phyloP scores from a whole-genome alignment of 352 stramenopile genomes.

The Globisporangium rhizosaccharum region DNA sequence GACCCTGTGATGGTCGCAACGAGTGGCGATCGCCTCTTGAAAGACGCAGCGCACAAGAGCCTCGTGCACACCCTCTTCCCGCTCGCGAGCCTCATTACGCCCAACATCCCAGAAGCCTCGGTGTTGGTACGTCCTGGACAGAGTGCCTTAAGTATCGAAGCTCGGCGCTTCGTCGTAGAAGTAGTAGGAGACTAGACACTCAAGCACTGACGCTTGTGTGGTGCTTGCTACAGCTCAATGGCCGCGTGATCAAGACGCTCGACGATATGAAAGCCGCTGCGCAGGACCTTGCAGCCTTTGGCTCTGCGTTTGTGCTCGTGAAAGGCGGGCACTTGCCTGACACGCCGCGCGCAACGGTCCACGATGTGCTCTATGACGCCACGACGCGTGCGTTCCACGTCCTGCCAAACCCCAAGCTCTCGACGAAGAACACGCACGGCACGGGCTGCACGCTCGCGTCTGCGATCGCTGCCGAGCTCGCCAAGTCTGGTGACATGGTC shows the following conservation, averaged over 20 bases:
- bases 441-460: conserved; percentile 94
- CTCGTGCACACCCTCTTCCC: conserved; percentile 86
- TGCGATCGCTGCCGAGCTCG: conserved; percentile 85
- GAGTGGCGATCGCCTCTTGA: conserved; percentile 78
- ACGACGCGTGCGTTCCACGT: conserved; percentile 19
- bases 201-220: not conserved
- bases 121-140: conserved; percentile 47
- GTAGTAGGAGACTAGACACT: too few species aligned
- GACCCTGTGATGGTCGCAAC: conserved; percentile 94
- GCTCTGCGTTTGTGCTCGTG: conserved; percentile 78
- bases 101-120: conserved; percentile 93
- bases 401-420: conserved; percentile 28
- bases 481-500: conserved; percentile 41
- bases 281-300: conserved; percentile 58
- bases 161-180: not conserved
- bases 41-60: conserved; percentile 58
- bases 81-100: conserved; percentile 85
- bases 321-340: conserved; percentile 87
- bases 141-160: too few species aligned
- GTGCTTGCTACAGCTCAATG: conserved; percentile 20
- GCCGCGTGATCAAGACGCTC: conserved; percentile 36
- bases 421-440: conserved; percentile 56
- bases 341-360: conserved; percentile 9
- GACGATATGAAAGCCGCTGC: conserved; percentile 76
- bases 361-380: conserved; percentile 36